Evolutionary conservation across 2,329 filamentous ascomycete genomes (phyloP).

Genomic region (Hymenoscyphus salicellus): DNA sequence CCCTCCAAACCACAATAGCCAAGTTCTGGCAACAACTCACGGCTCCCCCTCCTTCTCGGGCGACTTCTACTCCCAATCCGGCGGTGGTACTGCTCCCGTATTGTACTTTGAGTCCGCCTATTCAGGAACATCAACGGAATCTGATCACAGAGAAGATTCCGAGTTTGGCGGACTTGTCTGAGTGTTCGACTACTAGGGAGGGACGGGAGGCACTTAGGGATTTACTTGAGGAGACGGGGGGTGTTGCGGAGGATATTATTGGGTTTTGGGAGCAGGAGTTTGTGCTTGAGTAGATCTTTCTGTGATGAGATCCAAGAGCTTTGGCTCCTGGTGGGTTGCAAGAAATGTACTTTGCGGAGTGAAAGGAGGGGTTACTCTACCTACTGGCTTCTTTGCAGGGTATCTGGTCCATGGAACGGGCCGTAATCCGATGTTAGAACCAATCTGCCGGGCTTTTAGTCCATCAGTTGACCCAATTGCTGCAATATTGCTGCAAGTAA

Average conservation of each 20-base stretch:
- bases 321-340: not conserved
- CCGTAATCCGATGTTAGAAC: not conserved
- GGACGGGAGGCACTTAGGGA: constrained; percentile 27
- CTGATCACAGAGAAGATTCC: constrained; percentile 34
- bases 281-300: constrained; percentile 19
- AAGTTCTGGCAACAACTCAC: constrained; percentile 31
- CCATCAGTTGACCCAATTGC: not conserved
- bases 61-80: constrained; percentile 14
- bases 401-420: not conserved
- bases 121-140: constrained; percentile 35
- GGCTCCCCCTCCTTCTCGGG: constrained; percentile 4
- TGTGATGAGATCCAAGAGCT: not conserved
- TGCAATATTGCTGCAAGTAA: not conserved
- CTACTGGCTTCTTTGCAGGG: not conserved
- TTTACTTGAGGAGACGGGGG: constrained; percentile 24
- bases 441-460: not conserved
- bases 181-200: constrained; percentile 25
- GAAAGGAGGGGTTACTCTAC: not conserved
- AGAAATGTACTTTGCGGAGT: not conserved
- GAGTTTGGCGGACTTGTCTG: constrained; percentile 29
- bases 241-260: constrained; percentile 28
- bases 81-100: constrained; percentile 30
- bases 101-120: constrained; percentile 28
- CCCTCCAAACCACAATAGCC: constrained; percentile 27
- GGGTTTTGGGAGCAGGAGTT: constrained; percentile 35